Conservation (phyloP, 1,284 basidiomycete species). For the Mycocalia duriaeana region DNA sequence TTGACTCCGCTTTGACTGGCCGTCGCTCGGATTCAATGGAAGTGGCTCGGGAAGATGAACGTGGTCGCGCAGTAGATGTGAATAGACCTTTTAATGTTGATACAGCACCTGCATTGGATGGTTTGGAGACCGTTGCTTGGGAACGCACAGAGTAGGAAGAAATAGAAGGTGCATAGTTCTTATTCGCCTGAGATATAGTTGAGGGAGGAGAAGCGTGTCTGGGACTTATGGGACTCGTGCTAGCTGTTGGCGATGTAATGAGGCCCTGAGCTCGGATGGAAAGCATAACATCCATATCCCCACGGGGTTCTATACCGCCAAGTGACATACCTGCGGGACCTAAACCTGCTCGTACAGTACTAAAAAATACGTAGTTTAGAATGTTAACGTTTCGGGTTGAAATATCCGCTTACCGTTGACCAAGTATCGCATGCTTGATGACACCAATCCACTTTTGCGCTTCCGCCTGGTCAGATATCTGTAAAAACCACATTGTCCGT, state of each 20-base stretch:
- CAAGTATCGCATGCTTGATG: conserved; percentile 67
- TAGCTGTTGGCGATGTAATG: conserved; percentile 28
- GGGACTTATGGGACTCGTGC: conserved; percentile 11
- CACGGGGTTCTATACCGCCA: conserved; percentile 54
- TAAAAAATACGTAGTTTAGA: too few relatives aligned
- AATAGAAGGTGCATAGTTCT: conserved; percentile 35
- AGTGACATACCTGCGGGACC: conserved; percentile 39
- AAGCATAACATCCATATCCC: conserved; percentile 76
- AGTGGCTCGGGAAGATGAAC: conserved; percentile 53
- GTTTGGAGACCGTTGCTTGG: conserved; percentile 29
- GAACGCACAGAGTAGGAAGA: conserved; percentile 43
- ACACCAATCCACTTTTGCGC: conserved; percentile 69
- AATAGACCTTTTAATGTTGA: conserved; percentile 59
- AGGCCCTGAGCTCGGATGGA: conserved; percentile 69
- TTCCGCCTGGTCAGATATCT: conserved; percentile 53
- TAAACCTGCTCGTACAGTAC: conserved; percentile 62
- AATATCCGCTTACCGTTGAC: conserved; percentile 49
- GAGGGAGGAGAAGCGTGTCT: conserved; percentile 15
- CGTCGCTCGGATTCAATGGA: conserved; percentile 40
- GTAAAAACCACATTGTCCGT: conserved; percentile 62
- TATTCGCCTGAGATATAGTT: conserved; percentile 17
- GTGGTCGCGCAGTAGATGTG: conserved; percentile 41
- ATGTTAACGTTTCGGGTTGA: too few relatives aligned
- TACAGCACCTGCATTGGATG: conserved; percentile 29
- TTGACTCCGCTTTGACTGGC: too few relatives aligned